Evolutionary conservation across 192 early-diverging fungal genomes (phyloP), one percentile per base, ranked within the genome.

Genomic region (Podila clonocystis): DNA sequence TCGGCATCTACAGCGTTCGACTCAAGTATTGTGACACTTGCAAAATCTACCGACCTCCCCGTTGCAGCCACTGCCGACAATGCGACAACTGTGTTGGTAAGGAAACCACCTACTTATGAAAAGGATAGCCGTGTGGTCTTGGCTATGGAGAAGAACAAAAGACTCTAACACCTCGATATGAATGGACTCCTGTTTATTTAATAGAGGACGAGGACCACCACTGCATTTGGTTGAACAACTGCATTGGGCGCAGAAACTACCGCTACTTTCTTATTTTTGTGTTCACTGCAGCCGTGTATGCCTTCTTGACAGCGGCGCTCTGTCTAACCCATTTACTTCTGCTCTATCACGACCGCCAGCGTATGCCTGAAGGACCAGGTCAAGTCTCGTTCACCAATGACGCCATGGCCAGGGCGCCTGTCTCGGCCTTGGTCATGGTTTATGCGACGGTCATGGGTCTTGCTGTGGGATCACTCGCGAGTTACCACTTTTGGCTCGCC

Each of bases 141-240:
- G 34, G 9, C 9, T 36, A 36, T 36, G 0, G 34, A 36, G 5
- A 36, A 36, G 9, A 36, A 11, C n/a, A n/a, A 41, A 1, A 45
- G 8, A 4, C 41, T 3, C 41, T 22, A 58, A 67, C 22, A 22
- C 55, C 11, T 57, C 6, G 34, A 28, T 29, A 63, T 13, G 19
- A 5, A 31, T 9, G 29, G 41, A 45, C 11, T 0, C 2, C 2
- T 45, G 41, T 45, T 45, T 45, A 0, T 45, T 45, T 45, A 1
- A 17, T 45, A 90, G 93, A 94, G 74, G 90, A 91, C 67, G 90
- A 91, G 65, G 94, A 95, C 83, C 94, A 96, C 68, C 95, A 98
- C 79, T 98, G 97, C 76, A 93, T 95, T 29, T 98, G 96, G 96
- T 92, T 95, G 9, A 95, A 93, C 73, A 97, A 95, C 82, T 97